These are phyloP conservation scores for Solanum piurae DNA, from an alignment of 257 asterid genomes.

Conservation along the genomic window DNA sequence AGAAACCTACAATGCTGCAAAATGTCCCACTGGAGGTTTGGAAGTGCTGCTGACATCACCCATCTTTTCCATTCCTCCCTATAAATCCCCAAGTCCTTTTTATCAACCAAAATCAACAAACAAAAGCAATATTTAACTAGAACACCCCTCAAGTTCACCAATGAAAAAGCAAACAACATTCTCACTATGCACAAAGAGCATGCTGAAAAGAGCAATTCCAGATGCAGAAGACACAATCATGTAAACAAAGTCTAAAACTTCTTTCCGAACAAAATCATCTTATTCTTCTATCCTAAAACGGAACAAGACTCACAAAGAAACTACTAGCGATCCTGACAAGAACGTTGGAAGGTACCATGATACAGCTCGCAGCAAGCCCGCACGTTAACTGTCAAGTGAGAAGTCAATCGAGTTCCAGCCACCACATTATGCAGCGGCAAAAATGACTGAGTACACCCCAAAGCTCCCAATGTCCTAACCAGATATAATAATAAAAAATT, in stretches of 20 bases:
- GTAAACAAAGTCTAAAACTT: background rate
- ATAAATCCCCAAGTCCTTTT: conserved; percentile 43
- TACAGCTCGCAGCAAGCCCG: conserved; percentile 94
- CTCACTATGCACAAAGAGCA: background rate
- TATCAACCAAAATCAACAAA: conserved; percentile 28
- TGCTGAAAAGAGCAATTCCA: background rate
- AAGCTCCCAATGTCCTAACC: conserved; percentile 65
- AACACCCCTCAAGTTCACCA: conserved; percentile 3
- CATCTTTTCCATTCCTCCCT: conserved; percentile 50
- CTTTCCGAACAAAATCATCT: background rate
- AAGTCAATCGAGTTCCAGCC: conserved; percentile 48
- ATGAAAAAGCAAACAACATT: background rate
- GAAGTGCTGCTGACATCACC: conserved; percentile 46
- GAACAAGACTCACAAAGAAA: conserved; percentile 67
- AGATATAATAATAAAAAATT: background rate
- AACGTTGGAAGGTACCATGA: conserved; percentile 93
- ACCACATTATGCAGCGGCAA: conserved; percentile 41
- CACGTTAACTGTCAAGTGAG: conserved; percentile 53
- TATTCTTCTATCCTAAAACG: conserved; percentile 9
- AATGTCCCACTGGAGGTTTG: conserved; percentile 19
- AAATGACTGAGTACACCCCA: conserved; percentile 69
- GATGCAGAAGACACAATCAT: background rate
- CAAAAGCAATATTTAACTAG: conserved; percentile 8
- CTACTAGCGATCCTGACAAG: conserved; percentile 99
- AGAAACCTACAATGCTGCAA: conserved; percentile 32